Conservation (phyloP, 805 yeast species). For the Myxozyma vanderwaltii region DNA sequence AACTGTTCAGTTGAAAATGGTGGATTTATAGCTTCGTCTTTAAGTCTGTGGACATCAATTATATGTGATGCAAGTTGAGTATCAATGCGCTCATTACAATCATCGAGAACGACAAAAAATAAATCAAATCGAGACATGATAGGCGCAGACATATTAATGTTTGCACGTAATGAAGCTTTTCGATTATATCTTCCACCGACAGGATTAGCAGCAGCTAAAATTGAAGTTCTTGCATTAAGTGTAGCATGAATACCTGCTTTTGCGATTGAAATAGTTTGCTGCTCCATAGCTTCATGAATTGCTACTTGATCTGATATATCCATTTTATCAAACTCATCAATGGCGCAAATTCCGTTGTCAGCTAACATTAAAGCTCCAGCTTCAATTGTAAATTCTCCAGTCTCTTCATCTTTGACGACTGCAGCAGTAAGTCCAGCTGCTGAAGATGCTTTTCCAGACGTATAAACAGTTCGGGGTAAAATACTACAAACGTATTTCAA, state of each 20-base stretch:
- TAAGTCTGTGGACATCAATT: conserved; percentile 85
- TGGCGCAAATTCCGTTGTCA: conserved; percentile 97
- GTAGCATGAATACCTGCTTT: conserved; percentile 99
- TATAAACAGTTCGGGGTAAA: conserved; percentile 91
- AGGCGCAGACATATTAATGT: conserved; percentile 94
- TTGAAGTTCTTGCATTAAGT: conserved; percentile 92
- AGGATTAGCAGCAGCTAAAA: conserved; percentile 98
- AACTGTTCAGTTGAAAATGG: conserved; percentile 89
- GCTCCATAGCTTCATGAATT: conserved; percentile 99
- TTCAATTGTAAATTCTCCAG: conserved; percentile 95
- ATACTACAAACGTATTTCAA: conserved; percentile 88
- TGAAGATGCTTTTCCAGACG: conserved; percentile 97
- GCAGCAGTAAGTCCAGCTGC: conserved; percentile 99
- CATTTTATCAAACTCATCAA: conserved; percentile 97
- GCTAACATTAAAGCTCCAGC: conserved; percentile 99
- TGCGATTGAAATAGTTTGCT: conserved; percentile 96
- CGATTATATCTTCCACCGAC: conserved; percentile 95
- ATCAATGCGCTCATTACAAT: conserved; percentile 88
- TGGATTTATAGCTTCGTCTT: conserved; percentile 87
- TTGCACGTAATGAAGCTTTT: conserved; percentile 77
- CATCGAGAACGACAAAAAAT: conserved; percentile 92
- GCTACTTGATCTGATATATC: conserved; percentile 95
- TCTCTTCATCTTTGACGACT: conserved; percentile 94
- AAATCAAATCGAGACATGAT: conserved; percentile 97
- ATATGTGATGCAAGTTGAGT: conserved; percentile 89